These are phyloP conservation scores for Alternaria postmessia DNA, from an alignment of 2,329 filamentous ascomycete species.

Conservation along the genomic window DNA sequence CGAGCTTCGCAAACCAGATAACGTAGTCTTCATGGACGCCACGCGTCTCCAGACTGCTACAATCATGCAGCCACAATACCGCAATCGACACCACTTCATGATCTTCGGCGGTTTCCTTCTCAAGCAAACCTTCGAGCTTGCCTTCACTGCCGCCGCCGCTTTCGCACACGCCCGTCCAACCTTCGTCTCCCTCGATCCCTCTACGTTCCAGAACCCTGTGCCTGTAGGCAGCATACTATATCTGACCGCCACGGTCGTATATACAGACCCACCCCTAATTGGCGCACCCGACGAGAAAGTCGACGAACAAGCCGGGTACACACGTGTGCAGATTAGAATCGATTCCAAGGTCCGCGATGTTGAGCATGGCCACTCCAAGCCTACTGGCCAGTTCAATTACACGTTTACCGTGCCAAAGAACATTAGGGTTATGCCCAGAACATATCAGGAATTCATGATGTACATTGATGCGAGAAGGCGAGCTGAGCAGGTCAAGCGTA, in stretches of 20 bases:
- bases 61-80: constrained; percentile 79
- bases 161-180: constrained; percentile 74
- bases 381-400: constrained; percentile 79
- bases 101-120: constrained; percentile 80
- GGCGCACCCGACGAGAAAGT: constrained; percentile 47
- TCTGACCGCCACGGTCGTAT: constrained; percentile 74
- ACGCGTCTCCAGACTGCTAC: constrained; percentile 70
- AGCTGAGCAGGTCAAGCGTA: constrained; percentile 59
- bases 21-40: constrained; percentile 69
- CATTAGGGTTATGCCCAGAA: constrained; percentile 71
- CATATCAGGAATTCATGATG: constrained; percentile 71
- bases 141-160: constrained; percentile 76
- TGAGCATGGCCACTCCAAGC: constrained; percentile 71
- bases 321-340: constrained; percentile 73
- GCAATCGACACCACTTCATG: constrained; percentile 77
- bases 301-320: constrained; percentile 56
- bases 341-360: constrained; percentile 77
- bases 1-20: constrained; percentile 62
- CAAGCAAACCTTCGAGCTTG: constrained; percentile 78
- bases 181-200: constrained; percentile 76
- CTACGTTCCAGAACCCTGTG: constrained; percentile 77
- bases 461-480: constrained; percentile 68
- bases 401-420: constrained; percentile 72
- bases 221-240: constrained; percentile 79
- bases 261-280: constrained; percentile 69